Conservation (phyloP, 306 rosid species). For the Ormosia emarginata region DNA sequence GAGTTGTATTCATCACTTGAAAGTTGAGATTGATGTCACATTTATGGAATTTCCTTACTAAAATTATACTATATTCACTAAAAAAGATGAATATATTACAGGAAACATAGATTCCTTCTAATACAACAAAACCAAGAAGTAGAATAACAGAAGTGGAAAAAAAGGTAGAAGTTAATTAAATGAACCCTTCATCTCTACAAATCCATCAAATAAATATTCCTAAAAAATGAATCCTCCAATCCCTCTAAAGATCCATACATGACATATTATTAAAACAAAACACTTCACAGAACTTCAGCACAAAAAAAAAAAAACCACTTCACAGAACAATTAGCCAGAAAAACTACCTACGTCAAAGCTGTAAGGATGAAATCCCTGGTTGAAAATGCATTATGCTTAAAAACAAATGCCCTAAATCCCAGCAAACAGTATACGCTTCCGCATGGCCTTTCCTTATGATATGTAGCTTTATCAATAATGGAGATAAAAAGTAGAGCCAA, state of each 20-base stretch:
- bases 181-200: not conserved
- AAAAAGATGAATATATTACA: not conserved
- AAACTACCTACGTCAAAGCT: not conserved
- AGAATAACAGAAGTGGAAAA: not conserved
- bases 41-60: too few species aligned
- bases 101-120: not conserved
- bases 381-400: slow-evolving; percentile 1
- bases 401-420: slow-evolving; percentile 9
- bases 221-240: not conserved
- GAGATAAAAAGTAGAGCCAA: slow-evolving; percentile 7
- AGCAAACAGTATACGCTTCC: not conserved
- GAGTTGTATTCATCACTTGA: too few species aligned
- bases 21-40: too few species aligned
- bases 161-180: not conserved
- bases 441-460: not conserved
- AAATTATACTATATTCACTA: not conserved
- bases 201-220: not conserved
- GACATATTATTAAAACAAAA: not conserved
- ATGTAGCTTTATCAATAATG: not conserved
- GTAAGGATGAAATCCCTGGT: not conserved
- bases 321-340: not conserved
- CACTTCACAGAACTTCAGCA: too few species aligned
- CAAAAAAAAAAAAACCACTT: not conserved
- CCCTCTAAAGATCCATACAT: not conserved
- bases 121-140: not conserved